Conservation (phyloP, 495 filamentous ascomycete genomes). For the Neurospora sp. region DNA sequence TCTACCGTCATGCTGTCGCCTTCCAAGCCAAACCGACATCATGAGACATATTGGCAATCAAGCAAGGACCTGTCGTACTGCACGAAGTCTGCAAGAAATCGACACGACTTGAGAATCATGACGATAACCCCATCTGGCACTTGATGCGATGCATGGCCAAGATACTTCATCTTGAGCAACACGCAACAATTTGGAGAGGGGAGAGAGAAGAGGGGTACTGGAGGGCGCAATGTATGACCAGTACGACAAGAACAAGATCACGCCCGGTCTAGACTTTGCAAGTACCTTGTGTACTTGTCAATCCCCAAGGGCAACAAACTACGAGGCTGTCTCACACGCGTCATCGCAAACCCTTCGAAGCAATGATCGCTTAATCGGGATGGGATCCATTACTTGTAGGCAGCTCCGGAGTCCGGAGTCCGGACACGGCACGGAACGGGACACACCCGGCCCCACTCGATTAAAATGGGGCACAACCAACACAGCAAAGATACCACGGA, state of each 20-base stretch:
- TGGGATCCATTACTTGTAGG: neutral
- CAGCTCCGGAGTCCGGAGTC: neutral
- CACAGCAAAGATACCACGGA: neutral
- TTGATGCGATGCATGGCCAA: neutral
- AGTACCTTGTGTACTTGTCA: neutral
- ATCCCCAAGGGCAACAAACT: neutral
- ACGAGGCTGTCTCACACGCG: neutral
- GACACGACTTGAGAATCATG: neutral
- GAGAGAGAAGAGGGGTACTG: neutral
- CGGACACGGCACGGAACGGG: neutral
- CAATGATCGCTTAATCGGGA: neutral
- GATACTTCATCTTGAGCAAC: neutral
- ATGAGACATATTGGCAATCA: neutral
- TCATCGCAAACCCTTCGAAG: neutral
- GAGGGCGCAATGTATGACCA: neutral
- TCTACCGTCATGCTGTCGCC: neutral
- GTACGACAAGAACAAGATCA: neutral
- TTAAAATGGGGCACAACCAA: neutral
- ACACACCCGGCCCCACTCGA: neutral
- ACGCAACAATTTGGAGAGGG: neutral
- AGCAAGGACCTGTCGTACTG: neutral
- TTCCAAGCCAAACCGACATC: neutral
- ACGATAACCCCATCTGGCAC: neutral
- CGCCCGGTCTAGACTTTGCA: neutral
- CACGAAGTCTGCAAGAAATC: neutral